Percentiles rank a stretch among this genome's conserved stretches.
phyloP scores from a whole-genome alignment of 257 asterid genomes.

The Lycium ferocissimum region DNA sequence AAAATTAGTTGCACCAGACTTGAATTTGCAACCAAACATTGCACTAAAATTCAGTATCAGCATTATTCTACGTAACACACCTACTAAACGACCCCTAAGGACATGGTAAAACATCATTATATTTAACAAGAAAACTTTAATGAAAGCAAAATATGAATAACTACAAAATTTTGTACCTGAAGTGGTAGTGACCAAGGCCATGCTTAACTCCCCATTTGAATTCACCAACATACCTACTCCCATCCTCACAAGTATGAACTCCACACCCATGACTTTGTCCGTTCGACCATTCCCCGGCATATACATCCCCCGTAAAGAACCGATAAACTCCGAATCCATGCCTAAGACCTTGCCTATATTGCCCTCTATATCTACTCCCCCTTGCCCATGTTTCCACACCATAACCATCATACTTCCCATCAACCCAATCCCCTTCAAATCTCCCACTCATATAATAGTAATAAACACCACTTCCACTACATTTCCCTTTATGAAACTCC shows the following conservation, averaged over 20 bases:
- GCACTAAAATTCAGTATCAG: too few species aligned
- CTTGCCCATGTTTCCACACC: conserved; percentile 66
- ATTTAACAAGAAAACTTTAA: not conserved
- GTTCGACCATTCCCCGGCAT: conserved; percentile 61
- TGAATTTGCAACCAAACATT: too few species aligned
- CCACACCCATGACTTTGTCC: conserved; percentile 64
- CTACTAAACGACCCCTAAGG: too few species aligned
- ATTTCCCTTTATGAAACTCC: conserved; percentile 88
- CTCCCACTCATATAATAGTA: conserved; percentile 90
- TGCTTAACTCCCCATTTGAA: conserved; percentile 65
- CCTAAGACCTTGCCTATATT: conserved; percentile 54
- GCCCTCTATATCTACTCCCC: conserved; percentile 59
- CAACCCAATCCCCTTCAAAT: conserved; percentile 64
- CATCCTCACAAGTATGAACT: conserved; percentile 56
- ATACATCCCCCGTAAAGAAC: conserved; percentile 55
- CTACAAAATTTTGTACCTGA: conserved; percentile 37
- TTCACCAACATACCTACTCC: conserved; percentile 54
- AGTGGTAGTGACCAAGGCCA: conserved; percentile 61
- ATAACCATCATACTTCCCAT: conserved; percentile 58
- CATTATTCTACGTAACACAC: too few species aligned
- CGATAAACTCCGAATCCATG: conserved; percentile 57
- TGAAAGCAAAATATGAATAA: not conserved
- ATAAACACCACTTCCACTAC: conserved; percentile 95
- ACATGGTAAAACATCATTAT: not conserved
- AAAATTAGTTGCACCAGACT: too few species aligned